Percentiles rank a stretch among this genome's conserved stretches.
Conservation (phyloP, 305 asterid genomes). For the Fraxinus paxiana region DNA sequence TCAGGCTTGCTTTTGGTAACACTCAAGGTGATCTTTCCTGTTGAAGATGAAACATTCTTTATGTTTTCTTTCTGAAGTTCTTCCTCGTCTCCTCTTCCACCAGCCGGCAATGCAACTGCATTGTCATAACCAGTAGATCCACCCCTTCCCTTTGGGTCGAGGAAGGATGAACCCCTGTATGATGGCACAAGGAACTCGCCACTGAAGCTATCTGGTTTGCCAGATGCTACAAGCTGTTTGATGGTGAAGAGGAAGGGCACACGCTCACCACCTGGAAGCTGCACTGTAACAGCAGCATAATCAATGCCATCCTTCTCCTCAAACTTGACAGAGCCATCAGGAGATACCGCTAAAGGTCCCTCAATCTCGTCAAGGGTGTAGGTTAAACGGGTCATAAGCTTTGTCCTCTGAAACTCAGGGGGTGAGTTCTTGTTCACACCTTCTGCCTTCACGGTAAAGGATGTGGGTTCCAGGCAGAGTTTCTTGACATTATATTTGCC, state of each 20-base stretch:
- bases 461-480: constrained; percentile 87
- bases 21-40: constrained; percentile 77
- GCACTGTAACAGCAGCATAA: constrained; percentile 92
- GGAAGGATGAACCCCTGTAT: constrained; percentile 89
- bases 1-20: constrained; percentile 78
- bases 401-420: constrained; percentile 83
- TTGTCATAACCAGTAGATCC: constrained; percentile 92
- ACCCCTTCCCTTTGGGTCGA: constrained; percentile 97
- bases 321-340: constrained; percentile 68
- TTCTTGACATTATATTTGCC: constrained; percentile 85
- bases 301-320: constrained; percentile 94
- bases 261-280: constrained; percentile 94
- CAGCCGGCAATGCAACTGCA: constrained; percentile 94
- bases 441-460: constrained; percentile 93
- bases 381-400: constrained; percentile 95
- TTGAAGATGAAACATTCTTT: constrained; percentile 59
- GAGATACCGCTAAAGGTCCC: constrained; percentile 76
- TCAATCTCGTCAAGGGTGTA: constrained; percentile 94
- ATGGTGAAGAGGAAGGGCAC: constrained; percentile 87
- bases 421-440: constrained; percentile 68
- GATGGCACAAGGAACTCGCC: constrained; percentile 89
- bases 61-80: constrained; percentile 84
- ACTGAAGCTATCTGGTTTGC: constrained; percentile 62
- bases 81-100: constrained; percentile 94
- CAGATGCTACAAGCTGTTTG: constrained; percentile 85